Evolutionary conservation across 2,329 filamentous ascomycete genomes (phyloP).

Genomic region (Westerdykella aurantiaca): DNA sequence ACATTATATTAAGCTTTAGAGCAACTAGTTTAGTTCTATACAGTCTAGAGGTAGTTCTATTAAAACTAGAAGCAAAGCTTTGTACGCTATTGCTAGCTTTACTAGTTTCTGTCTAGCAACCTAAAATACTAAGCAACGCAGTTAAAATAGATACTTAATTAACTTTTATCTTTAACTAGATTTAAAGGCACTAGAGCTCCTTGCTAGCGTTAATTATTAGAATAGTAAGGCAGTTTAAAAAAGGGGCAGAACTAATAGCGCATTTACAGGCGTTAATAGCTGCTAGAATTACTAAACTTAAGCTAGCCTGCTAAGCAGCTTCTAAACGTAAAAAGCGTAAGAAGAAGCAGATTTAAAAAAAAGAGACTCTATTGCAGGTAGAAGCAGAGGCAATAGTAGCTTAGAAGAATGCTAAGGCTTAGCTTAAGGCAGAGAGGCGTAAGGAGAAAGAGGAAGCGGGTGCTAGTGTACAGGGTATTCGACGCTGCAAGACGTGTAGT

Average conservation of each 20-base stretch:
- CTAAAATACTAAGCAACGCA: not conserved
- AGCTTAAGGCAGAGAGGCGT: constrained; percentile 2
- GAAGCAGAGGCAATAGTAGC: constrained; percentile 3
- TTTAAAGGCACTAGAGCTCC: constrained; percentile 1
- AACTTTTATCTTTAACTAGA: not conserved
- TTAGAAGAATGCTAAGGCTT: constrained; percentile 1
- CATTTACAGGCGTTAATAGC: constrained; percentile 2
- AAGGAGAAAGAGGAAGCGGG: constrained; percentile 1
- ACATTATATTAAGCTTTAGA: constrained; percentile 1
- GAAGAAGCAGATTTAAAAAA: constrained; percentile 5
- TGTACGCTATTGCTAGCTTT: not conserved
- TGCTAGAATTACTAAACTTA: not conserved
- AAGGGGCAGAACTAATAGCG: not conserved
- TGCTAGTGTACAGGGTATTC: not conserved
- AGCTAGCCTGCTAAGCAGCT: constrained; percentile 3
- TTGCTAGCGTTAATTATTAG: not conserved
- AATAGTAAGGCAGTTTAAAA: not conserved
- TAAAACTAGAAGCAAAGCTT: not conserved
- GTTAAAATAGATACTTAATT: constrained; percentile 1
- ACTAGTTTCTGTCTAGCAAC: not conserved
- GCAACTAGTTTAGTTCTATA: not conserved
- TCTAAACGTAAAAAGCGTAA: constrained; percentile 3
- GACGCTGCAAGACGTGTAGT: constrained; percentile 1
- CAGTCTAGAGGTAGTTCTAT: not conserved
- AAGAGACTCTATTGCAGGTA: constrained; percentile 4